Evolutionary conservation across 2,329 filamentous ascomycete genomes (phyloP).

Genomic region (Mycogone perniciosa): DNA sequence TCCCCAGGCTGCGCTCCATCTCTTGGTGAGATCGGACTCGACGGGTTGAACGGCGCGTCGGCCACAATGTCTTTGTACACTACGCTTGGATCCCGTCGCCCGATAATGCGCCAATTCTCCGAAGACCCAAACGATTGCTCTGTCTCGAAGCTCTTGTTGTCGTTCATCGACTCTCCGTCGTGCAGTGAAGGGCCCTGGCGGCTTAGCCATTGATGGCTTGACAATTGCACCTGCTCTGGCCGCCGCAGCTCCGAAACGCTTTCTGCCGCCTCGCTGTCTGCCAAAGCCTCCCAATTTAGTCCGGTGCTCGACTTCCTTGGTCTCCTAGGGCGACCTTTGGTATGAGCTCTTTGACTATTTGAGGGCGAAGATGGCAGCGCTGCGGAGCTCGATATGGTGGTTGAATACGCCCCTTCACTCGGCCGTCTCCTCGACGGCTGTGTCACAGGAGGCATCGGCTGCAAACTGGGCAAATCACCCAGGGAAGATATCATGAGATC

Average conservation of each 20-base stretch:
- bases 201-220: slow-evolving; percentile 16
- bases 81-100: slow-evolving; percentile 23
- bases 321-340: slow-evolving; percentile 10
- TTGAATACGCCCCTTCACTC: slow-evolving; percentile 22
- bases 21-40: slow-evolving; percentile 21
- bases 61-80: slow-evolving; percentile 30
- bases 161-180: slow-evolving; percentile 18
- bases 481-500: slow-evolving; percentile 25
- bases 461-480: slow-evolving; percentile 21
- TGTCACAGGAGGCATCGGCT: slow-evolving; percentile 8
- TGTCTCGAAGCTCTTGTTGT: slow-evolving; percentile 19
- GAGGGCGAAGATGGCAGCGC: slow-evolving; percentile 23
- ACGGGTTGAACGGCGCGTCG: slow-evolving; percentile 34
- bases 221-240: slow-evolving; percentile 20
- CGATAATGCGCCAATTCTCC: slow-evolving; percentile 33
- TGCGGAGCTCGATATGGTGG: slow-evolving; percentile 28
- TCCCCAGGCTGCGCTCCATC: slow-evolving; percentile 14
- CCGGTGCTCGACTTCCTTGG: slow-evolving; percentile 4
- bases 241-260: slow-evolving; percentile 19
- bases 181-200: slow-evolving; percentile 17
- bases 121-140: slow-evolving; percentile 30
- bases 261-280: slow-evolving; percentile 19
- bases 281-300: slow-evolving; percentile 16
- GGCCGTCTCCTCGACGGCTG: slow-evolving; percentile 14
- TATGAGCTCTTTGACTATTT: slow-evolving; percentile 7